Evolutionary conservation across 2,329 filamentous ascomycete species (phyloP).

Genomic region (Trichoderma cornu-damae): DNA sequence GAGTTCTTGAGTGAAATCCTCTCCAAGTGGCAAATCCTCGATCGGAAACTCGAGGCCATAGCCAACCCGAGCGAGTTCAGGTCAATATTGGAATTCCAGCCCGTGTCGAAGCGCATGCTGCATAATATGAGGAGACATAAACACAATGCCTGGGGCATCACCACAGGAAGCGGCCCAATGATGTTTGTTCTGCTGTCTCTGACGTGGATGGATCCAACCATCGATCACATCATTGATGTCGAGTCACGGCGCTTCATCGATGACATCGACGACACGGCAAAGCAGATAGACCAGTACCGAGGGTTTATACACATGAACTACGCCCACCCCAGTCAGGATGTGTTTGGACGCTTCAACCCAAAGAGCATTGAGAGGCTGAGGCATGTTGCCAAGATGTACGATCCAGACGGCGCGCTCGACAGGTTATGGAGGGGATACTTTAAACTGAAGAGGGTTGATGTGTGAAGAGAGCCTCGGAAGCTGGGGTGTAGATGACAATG

Average conservation of each 20-base stretch:
- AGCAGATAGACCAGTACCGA: conserved; percentile 27
- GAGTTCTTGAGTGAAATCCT: conserved; percentile 28
- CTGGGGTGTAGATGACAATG: no score
- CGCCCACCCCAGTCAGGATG: conserved; percentile 34
- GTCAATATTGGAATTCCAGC: conserved; percentile 34
- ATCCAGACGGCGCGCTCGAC: conserved; percentile 27
- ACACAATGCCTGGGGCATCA: conserved; percentile 39
- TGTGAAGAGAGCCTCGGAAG: not conserved
- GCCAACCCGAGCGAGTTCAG: conserved; percentile 9
- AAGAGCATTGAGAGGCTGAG: conserved; percentile 30
- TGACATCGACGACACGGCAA: conserved; percentile 27
- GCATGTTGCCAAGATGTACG: conserved; percentile 26
- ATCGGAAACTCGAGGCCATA: conserved; percentile 19
- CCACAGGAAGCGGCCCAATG: conserved; percentile 31
- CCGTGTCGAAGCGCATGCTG: conserved; percentile 34
- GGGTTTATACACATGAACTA: conserved; percentile 36
- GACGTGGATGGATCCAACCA: conserved; percentile 24
- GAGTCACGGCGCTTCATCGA: conserved; percentile 14
- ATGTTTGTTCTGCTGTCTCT: conserved; percentile 30
- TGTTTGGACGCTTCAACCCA: conserved; percentile 36
- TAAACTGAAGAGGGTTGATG: conserved; percentile 12
- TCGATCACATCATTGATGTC: conserved; percentile 31
- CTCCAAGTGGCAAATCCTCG: conserved; percentile 24
- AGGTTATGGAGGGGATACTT: conserved; percentile 26
- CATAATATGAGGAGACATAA: conserved; percentile 33